phyloP scores from a whole-genome alignment of 768 basidiomycete genomes.

The Butyriboletus loyo region DNA sequence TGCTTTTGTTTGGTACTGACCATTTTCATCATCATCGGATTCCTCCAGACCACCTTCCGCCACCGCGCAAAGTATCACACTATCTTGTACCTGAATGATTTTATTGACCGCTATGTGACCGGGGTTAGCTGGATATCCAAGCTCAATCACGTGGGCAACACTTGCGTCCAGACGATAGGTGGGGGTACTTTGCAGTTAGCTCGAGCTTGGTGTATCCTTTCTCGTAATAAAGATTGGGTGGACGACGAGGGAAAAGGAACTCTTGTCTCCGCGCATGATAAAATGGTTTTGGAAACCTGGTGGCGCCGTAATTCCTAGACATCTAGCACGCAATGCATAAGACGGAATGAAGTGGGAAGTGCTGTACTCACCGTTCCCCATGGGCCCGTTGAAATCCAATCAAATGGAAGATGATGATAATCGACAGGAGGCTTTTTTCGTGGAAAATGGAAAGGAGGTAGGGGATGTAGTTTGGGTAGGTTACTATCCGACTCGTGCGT shows the following conservation, averaged over 20 bases:
- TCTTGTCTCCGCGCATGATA: constrained; percentile 23
- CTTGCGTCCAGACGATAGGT: constrained; percentile 43
- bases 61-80: constrained; percentile 44
- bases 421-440: constrained; percentile 19
- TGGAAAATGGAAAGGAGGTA: constrained; percentile 10
- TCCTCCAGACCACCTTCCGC: constrained; percentile 46
- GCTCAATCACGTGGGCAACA: neutral
- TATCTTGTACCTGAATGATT: constrained; percentile 44
- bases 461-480: neutral
- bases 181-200: constrained; percentile 36
- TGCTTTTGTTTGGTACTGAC: constrained; percentile 14
- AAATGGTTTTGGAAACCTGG: constrained; percentile 24
- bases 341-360: neutral
- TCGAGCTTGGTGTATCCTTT: constrained; percentile 25
- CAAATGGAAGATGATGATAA: constrained; percentile 14
- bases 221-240: constrained; percentile 25
- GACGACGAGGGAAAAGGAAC: constrained; percentile 13
- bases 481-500: constrained; percentile 1
- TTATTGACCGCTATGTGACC: constrained; percentile 45
- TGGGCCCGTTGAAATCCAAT: constrained; percentile 12
- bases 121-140: neutral
- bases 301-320: constrained; percentile 5
- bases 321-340: constrained; percentile 10
- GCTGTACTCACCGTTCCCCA: constrained; percentile 23
- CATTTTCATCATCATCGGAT: constrained; percentile 19